Percentiles rank a stretch among this genome's conserved stretches.
phyloP scores from a whole-genome alignment of 768 basidiomycete genomes.

The Russula abietina region DNA sequence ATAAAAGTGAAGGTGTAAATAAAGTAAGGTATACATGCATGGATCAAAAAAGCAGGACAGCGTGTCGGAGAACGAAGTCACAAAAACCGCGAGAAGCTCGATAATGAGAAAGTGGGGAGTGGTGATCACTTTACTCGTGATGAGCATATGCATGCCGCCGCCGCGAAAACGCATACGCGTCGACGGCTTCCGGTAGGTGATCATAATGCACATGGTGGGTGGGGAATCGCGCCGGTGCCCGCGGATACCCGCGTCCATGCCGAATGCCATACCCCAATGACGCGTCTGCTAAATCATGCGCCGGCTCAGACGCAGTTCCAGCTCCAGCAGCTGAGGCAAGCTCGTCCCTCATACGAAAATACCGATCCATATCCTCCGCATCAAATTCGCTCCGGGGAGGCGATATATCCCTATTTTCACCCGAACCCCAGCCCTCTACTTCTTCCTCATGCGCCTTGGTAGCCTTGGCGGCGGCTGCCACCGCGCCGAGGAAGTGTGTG shows the following conservation, averaged over 20 bases:
- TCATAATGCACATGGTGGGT: neutral
- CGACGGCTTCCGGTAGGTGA: neutral
- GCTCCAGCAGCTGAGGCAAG: neutral
- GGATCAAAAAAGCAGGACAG: neutral
- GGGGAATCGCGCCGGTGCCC: neutral
- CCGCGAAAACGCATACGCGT: neutral
- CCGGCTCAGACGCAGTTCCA: constrained; percentile 4
- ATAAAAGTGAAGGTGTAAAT: neutral
- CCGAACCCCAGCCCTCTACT: constrained; percentile 15
- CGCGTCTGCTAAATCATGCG: neutral
- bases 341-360: constrained; percentile 48
- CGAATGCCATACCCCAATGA: constrained; percentile 4
- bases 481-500: constrained; percentile 37
- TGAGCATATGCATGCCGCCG: constrained; percentile 2
- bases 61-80: neutral
- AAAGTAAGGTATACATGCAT: constrained; percentile 1
- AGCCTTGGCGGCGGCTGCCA: constrained; percentile 13
- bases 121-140: neutral
- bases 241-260: neutral
- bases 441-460: constrained; percentile 13
- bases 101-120: neutral
- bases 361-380: constrained; percentile 65
- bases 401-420: neutral
- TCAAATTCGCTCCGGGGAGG: constrained; percentile 51
- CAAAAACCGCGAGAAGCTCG: neutral